Evolutionary conservation across 2,329 filamentous ascomycete species (phyloP), one percentile per base, ranked within the genome.

Genomic region (Orbilia ellipsospora): DNA sequence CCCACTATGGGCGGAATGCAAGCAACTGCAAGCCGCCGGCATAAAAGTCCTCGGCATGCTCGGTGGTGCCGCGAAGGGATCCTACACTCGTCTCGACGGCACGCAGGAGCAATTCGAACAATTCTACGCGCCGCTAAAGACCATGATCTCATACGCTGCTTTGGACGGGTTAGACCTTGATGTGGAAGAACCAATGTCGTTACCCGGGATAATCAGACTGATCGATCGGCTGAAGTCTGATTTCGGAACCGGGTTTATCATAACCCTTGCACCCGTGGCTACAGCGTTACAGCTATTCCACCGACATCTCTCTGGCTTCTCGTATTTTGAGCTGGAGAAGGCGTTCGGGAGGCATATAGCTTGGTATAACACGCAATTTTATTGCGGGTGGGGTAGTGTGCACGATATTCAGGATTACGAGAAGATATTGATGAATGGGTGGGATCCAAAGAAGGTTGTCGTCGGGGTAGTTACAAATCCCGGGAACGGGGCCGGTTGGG

Each of bases 361-460:
- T 1, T 97, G 93, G 88, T 97, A 97, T 82, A 97, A 97, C 81
- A 86, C 90, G 4, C 94, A 97, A 81, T 96, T 97, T 82, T 97
- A 97, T 85, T 95, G 92, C 80, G 93, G 93, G 1, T 97, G 92
- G 90, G 92, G 92, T 7, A 88, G 89, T 68, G 56, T 82, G 57
- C 79, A 72, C 31, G 80, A 82, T 13, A 84, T 84, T 1, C 80
- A 81, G 20, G 85, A 84, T 79, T 88, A 86, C 80, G 86, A 87
- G 69, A 82, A 84, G 60, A 86, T 88, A 63, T 81, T 88, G 31
- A 83, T 84, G 13, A 84, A 86, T 52, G 93, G 93, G 7, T 97
- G 92, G 90, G 84, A 87, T 1, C 86, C 92, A 0, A 83, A 88
- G 18, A 91, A 90, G 80, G 85, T 97, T 1, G 92, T 97, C 8